phyloP scores from a whole-genome alignment of 108 stramenopile genomes.

The Nitzschia palea region DNA sequence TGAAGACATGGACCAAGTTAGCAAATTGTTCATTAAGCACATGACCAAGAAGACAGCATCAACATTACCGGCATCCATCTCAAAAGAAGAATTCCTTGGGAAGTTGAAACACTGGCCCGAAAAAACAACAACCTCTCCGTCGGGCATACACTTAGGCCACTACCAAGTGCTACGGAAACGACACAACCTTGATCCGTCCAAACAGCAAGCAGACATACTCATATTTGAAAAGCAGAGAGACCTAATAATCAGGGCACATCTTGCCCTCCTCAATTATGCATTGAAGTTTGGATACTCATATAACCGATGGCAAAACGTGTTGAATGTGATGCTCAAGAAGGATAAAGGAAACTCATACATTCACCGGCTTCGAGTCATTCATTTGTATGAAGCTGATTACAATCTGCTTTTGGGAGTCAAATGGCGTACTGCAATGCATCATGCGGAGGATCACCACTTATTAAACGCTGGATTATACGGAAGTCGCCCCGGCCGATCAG shows the following conservation, averaged over 20 bases:
- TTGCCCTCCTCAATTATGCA: not conserved
- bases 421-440: not conserved
- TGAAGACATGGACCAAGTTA: not conserved
- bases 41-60: not conserved
- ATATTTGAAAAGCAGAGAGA: not conserved
- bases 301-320: not conserved
- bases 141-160: not conserved
- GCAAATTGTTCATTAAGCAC: not conserved
- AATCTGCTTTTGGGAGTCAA: not conserved
- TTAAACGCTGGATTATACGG: not conserved
- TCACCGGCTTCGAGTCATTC: slow-evolving; percentile 4
- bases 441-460: not conserved
- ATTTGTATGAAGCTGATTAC: slow-evolving; percentile 4
- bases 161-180: not conserved
- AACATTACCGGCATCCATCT: not conserved
- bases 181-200: not conserved
- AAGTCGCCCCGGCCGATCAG: not conserved
- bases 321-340: not conserved
- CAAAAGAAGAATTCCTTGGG: not conserved
- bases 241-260: not conserved
- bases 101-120: not conserved
- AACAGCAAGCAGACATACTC: not conserved
- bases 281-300: not conserved
- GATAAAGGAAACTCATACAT: not conserved
- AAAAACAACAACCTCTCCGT: not conserved